Base-by-base conservation (phyloP, 129 eudicot species). In the Calendula officinalis region DNA sequence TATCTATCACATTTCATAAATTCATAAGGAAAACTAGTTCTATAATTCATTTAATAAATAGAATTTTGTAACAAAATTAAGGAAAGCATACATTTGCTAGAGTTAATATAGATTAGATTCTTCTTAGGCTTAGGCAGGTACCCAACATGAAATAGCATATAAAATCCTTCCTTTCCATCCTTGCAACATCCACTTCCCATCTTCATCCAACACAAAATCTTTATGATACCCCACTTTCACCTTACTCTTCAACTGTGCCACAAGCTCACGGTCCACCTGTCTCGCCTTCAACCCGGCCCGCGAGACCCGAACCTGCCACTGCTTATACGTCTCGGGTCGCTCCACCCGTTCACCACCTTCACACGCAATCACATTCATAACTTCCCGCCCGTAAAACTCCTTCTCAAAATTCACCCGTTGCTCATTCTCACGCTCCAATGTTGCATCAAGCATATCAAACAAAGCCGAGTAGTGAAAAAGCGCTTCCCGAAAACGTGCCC, bases 141-240 rank as follows among this genome's bases (percentile, higher is more conserved):
- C 72, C 87, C 91, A 88, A 77, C 91, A 84, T 1, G 89, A 84
- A 59, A 68, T 68, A 47, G 82, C 91, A 41, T 30, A 81, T 4
- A 82, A 46, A 45, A 81, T 62, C 67, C 91, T 49, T 35, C 96
- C 96, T 72, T 88, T 88, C 96, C 96, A 88, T 7, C 96, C 96
- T 70, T 88, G 96, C 48, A 88, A 53, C 82, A 84, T 75, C 91
- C 91, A 88, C 9, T 60, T 48, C 5, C 89, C 79, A 57, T 84
- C 86, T 62, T 79, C 86, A 77, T 84, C 86, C 34, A 88, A 75
- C 33, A 84, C 72, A 42, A 84, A 88, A 72, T 88, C 91, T 56
- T 72, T 77, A 57, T 88, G 84, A 62, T 73, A 88, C 40, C 84
- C 73, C 8, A 37, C 34, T 60, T 71, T 79, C 66, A 73, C 81